Evolutionary conservation across 179 eudicot species (phyloP).

Genomic region (Corrigiola litoralis): DNA sequence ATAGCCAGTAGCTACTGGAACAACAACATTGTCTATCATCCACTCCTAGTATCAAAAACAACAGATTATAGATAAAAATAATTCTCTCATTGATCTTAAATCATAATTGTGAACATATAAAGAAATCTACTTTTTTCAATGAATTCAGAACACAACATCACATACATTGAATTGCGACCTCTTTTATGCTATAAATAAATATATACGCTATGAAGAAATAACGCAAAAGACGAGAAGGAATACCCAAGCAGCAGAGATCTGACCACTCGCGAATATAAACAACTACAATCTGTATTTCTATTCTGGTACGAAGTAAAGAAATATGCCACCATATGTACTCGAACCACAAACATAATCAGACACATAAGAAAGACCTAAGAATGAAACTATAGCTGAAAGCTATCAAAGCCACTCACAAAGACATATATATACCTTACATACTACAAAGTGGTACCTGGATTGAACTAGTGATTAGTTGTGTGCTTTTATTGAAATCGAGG

Average conservation of each 20-base stretch:
- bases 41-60: slow-evolving; percentile 49
- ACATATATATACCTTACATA: background rate
- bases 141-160: no score
- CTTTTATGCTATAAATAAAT: no score
- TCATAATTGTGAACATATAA: background rate
- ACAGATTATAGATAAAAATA: background rate
- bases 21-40: slow-evolving; percentile 80
- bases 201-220: no score
- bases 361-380: background rate
- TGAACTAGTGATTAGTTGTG: slow-evolving; percentile 26
- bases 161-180: no score
- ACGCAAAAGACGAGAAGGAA: no score
- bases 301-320: no score
- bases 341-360: background rate
- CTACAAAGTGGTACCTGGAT: slow-evolving; percentile 47
- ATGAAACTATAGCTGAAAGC: background rate
- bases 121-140: no score
- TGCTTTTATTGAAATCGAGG: slow-evolving; percentile 84
- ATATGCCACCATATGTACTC: no score
- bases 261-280: no score
- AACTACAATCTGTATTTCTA: no score
- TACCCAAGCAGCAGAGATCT: no score
- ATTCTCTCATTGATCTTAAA: background rate
- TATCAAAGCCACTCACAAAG: background rate
- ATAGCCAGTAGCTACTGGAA: slow-evolving; percentile 66